Conservation (phyloP, 176 grass and related monocot genomes). For the Elymus sibiricus region DNA sequence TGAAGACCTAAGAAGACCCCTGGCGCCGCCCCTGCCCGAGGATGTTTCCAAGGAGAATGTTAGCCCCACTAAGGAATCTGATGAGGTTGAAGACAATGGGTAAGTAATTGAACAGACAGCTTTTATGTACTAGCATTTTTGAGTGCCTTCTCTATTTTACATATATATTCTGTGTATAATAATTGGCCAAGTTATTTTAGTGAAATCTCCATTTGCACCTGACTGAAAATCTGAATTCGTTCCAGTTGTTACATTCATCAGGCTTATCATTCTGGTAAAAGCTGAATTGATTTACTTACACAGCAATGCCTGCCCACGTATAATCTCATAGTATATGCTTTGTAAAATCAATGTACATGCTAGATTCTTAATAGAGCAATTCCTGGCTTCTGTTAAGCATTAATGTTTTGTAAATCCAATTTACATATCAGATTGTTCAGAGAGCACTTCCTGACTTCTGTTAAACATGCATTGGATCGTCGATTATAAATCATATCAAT, state of each 20-base stretch:
- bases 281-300: neutral
- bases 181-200: neutral
- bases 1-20: too few relatives aligned
- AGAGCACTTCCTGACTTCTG: neutral
- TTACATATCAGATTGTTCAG: too few relatives aligned
- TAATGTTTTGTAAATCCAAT: too few relatives aligned
- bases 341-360: neutral
- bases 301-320: neutral
- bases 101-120: conserved; percentile 6
- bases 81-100: conserved; percentile 52
- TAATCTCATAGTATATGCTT: neutral
- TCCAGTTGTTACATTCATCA: neutral
- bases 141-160: neutral
- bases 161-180: neutral
- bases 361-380: neutral
- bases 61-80: conserved; percentile 44
- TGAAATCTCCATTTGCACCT: neutral
- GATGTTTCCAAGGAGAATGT: conserved; percentile 31
- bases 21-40: neutral
- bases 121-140: neutral
- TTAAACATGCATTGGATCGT: neutral
- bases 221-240: neutral
- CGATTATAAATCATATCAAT: neutral
- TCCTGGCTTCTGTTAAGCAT: neutral
- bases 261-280: neutral